Evolutionary conservation across 1,284 basidiomycete species (phyloP), one percentile per base, ranked within the genome.

Genomic region (Microbotryum saponariae): DNA sequence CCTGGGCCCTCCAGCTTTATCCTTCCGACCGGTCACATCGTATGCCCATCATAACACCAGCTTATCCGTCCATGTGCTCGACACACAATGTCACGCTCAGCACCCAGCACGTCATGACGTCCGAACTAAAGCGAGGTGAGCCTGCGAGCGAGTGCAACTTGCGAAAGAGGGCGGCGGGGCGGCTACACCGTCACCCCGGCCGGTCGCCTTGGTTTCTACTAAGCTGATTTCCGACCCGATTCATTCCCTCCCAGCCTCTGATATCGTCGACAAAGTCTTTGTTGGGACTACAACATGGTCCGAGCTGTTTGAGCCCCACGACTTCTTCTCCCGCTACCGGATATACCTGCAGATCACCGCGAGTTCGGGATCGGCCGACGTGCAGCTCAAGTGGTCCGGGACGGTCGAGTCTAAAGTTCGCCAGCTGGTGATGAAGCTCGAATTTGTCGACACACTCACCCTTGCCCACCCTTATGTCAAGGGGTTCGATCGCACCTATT

Each of bases 1-100:
- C 23, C 7, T 45, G 21, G 6, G 3, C 25, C 29, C 27, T 21
- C 6, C 69, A 93, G 88, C 78, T 97, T 57, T 97, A 97, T 76
- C 90, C 92, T 2, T 83, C 85, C 65, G 96, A 98, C 77, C 83
- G 90, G 64, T 83, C 88, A 44, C 96, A 99, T 78, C 84, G 91
- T 64, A 98, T 98, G 96, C 96, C 96, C n/a, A 97, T 99, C 74
- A 98, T 99, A 73, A 98, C 96, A 1, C 96, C 96, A 6, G 93
- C 96, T 25, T 99, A 97, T 77, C 96, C 96, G 47, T 89, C 93
- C n/a, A 99, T 99, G 94, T 98, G 94, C 76, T 86, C 94, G 42
- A 98, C 96, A 18, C 96, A 99, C 78, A 98, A 98, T 73, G 92
- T 98, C 62, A 92, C 91, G 49, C 83, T 85, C 48, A 97, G 92